Conservation (phyloP, 208 protist species). For the Balamuthia mandrillaris region DNA sequence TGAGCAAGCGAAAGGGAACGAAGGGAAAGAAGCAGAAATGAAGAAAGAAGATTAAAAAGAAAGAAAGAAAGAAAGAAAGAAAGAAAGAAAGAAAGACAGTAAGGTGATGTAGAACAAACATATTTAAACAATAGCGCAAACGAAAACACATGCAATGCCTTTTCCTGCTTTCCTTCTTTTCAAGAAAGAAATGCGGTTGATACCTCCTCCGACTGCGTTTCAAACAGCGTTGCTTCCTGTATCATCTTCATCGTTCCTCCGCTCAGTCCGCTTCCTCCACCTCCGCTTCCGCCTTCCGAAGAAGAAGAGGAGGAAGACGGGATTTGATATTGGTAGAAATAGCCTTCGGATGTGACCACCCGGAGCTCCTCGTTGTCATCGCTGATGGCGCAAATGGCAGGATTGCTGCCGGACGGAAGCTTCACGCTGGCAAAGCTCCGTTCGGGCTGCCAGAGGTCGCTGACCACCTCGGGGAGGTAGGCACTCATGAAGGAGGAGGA, state of each 20-base stretch:
- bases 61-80: too few species aligned
- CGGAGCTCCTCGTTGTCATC: neutral
- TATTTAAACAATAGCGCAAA: too few species aligned
- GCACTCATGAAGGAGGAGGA: neutral
- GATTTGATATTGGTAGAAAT: conserved; percentile 11
- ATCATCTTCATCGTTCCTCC: neutral
- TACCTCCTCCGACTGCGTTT: conserved; percentile 6
- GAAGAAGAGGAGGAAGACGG: neutral
- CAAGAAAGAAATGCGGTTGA: neutral
- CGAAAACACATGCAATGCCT: too few species aligned
- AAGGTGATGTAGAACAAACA: too few species aligned
- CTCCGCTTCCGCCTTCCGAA: neutral
- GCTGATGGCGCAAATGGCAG: neutral
- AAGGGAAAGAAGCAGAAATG: too few species aligned
- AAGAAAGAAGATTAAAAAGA: too few species aligned
- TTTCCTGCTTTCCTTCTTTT: too few species aligned
- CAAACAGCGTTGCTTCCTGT: neutral
- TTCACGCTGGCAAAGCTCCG: neutral
- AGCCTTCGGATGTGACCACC: neutral
- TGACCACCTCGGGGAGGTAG: neutral
- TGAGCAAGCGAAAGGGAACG: too few species aligned
- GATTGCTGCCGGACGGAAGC: neutral
- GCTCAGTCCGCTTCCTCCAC: neutral
- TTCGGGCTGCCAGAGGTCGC: conserved; percentile 1
- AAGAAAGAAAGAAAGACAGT: too few species aligned